These are phyloP conservation scores for Penicillium argentinense DNA, from an alignment of 495 filamentous ascomycete species.

Conservation along the genomic window DNA sequence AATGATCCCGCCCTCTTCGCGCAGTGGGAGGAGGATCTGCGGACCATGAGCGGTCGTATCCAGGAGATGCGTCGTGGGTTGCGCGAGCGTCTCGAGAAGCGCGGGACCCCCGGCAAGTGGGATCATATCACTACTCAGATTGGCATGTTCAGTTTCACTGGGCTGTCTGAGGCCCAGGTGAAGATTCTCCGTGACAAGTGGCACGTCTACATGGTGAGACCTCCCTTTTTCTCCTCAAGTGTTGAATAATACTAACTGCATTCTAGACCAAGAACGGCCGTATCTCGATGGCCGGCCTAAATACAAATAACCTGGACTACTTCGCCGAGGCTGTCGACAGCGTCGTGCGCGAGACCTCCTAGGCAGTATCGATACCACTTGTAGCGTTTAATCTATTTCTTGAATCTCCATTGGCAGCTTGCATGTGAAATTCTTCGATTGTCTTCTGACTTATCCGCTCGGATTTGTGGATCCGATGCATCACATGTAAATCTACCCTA, in stretches of 20 bases:
- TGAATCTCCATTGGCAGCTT: neutral
- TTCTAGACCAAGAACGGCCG: constrained; percentile 88
- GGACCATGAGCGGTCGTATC: constrained; percentile 93
- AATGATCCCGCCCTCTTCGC: constrained; percentile 81
- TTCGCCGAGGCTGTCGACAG: constrained; percentile 85
- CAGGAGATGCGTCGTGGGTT: constrained; percentile 81
- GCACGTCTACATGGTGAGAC: constrained; percentile 85
- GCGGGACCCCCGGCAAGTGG: constrained; percentile 85
- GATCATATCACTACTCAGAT: constrained; percentile 98
- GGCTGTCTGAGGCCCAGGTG: constrained; percentile 85
- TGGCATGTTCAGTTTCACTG: constrained; percentile 99
- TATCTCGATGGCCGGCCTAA: constrained; percentile 95
- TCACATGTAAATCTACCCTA: constrained; percentile 17
- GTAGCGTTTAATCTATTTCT: constrained; percentile 2
- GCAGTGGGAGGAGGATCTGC: constrained; percentile 93
- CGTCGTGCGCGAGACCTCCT: constrained; percentile 67
- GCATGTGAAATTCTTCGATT: neutral
- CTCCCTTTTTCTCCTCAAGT: neutral
- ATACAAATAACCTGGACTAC: constrained; percentile 88
- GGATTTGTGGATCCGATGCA: constrained; percentile 1
- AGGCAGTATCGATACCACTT: constrained; percentile 1
- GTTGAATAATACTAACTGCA: too few relatives aligned
- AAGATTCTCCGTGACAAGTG: constrained; percentile 70
- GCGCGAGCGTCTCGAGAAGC: constrained; percentile 71
- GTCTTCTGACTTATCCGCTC: neutral